These are phyloP conservation scores for Ogataea thermomethanolica DNA, from an alignment of 805 yeast genomes.

Conservation along the genomic window DNA sequence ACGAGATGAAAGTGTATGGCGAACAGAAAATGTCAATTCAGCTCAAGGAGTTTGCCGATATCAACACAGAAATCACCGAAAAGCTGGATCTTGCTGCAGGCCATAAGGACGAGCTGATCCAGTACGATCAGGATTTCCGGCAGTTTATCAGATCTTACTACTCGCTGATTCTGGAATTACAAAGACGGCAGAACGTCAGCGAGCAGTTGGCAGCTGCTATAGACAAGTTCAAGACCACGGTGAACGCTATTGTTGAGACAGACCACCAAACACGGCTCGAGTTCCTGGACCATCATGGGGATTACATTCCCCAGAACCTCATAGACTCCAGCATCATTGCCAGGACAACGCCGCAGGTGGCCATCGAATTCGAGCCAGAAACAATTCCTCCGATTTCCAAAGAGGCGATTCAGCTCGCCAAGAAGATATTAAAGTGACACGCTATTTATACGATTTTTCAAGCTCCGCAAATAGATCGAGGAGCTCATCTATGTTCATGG, in stretches of 20 bases:
- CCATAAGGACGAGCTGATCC: constrained; percentile 16
- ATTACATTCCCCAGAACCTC: constrained; percentile 48
- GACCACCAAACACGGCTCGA: constrained; percentile 42
- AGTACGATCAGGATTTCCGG: constrained; percentile 43
- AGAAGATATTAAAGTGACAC: constrained; percentile 8
- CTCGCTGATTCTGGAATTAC: constrained; percentile 48
- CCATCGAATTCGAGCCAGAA: constrained; percentile 22
- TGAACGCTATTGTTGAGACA: constrained; percentile 38
- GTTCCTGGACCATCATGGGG: constrained; percentile 48
- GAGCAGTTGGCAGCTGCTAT: constrained; percentile 38
- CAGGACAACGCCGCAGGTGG: constrained; percentile 23
- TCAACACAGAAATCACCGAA: constrained; percentile 11
- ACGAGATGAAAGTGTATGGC: constrained; percentile 29
- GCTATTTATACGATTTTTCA: constrained; percentile 45
- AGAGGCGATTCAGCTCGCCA: constrained; percentile 20
- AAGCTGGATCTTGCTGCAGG: constrained; percentile 14
- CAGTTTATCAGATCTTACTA: constrained; percentile 51
- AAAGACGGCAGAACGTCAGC: constrained; percentile 45
- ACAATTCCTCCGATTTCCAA: constrained; percentile 20
- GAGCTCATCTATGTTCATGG: constrained; percentile 48
- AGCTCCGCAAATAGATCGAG: constrained; percentile 49
- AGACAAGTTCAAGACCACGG: constrained; percentile 38
- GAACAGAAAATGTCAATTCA: constrained; percentile 25
- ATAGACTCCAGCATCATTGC: constrained; percentile 24
- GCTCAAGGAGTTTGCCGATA: constrained; percentile 17